Evolutionary conservation across 148 eudicot species (phyloP).

Genomic region (Rhododendron williamsianum): DNA sequence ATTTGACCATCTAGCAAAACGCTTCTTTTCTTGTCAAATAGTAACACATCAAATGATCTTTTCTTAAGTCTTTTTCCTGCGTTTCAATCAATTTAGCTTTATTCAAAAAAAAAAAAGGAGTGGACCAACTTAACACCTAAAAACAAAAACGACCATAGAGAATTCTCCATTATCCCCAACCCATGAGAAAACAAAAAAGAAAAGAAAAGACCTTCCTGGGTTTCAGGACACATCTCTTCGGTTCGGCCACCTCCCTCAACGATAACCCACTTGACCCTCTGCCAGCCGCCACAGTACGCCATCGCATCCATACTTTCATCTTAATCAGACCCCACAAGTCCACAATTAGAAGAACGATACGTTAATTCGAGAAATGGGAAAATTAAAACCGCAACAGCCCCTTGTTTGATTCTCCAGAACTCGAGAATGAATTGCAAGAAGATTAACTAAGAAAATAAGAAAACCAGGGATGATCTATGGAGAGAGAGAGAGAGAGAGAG

Average conservation of each 20-base stretch:
- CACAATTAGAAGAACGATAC: neutral
- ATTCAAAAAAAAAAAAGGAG: neutral
- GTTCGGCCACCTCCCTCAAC: neutral
- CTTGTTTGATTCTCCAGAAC: neutral
- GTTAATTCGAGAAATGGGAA: neutral
- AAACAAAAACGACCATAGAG: neutral
- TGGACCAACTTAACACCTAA: neutral
- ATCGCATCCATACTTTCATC: neutral
- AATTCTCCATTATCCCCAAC: neutral
- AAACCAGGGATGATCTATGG: no score
- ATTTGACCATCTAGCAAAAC: neutral
- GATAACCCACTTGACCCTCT: neutral
- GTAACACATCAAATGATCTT: neutral
- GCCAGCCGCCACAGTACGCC: neutral
- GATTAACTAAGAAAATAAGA: neutral
- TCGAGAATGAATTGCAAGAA: neutral
- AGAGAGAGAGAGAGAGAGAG: no score
- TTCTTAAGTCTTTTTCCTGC: neutral
- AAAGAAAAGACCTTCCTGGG: neutral
- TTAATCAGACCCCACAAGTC: neutral
- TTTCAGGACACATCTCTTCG: neutral
- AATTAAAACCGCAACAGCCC: neutral
- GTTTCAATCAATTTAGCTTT: neutral
- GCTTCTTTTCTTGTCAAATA: neutral
- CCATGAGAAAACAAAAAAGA: neutral